phyloP scores from a whole-genome alignment of 345 rosid species.

The Lepidium africanum region DNA sequence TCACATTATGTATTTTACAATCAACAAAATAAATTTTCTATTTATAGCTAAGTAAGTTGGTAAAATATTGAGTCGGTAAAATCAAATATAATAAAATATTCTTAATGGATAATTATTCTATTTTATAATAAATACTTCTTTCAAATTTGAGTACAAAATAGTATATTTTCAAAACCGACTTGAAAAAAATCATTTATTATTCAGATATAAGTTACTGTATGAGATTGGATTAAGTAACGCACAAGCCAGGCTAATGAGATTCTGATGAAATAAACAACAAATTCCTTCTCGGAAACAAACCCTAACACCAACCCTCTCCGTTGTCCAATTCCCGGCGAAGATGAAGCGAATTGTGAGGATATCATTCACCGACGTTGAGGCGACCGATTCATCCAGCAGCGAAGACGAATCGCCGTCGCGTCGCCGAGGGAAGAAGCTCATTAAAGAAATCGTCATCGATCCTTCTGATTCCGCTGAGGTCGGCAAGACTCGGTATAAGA shows the following conservation, averaged over 20 bases:
- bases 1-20: too few species aligned
- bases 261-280: background rate
- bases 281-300: background rate
- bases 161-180: background rate
- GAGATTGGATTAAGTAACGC: conserved; percentile 16
- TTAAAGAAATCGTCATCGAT: conserved; percentile 29
- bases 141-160: too few species aligned
- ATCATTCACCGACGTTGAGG: conserved; percentile 35
- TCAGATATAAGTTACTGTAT: background rate
- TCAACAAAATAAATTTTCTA: too few species aligned
- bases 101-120: too few species aligned
- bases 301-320: conserved; percentile 1
- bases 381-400: conserved; percentile 41
- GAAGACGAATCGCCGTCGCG: conserved; percentile 22
- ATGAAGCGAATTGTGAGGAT: conserved; percentile 31
- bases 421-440: conserved; percentile 27
- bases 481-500: background rate
- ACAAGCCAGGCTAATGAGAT: conserved; percentile 3
- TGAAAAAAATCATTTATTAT: background rate
- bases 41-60: too few species aligned
- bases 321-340: background rate
- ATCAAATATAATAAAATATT: too few species aligned
- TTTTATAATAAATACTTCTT: too few species aligned
- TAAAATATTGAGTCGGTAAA: too few species aligned
- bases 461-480: background rate